A percentile compares a stretch with the other conserved stretches of the same genome.
Evolutionary conservation across 441 rosid genomes (phyloP).

Genomic region (Gossypium schwendimanii): DNA sequence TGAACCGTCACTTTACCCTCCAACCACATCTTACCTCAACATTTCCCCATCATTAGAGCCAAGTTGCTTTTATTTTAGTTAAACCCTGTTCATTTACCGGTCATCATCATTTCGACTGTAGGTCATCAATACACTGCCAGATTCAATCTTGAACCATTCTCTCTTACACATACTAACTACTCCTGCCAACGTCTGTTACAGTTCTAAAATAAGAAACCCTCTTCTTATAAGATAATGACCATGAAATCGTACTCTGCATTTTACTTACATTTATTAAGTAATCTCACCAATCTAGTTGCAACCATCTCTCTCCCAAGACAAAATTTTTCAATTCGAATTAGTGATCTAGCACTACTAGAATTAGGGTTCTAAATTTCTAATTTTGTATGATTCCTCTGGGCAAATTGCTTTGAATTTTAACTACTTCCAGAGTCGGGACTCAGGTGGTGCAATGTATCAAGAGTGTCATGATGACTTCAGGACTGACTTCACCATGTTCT

Average conservation of each 20-base stretch:
- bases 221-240: background rate
- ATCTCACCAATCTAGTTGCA: background rate
- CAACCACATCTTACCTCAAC: no score
- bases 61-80: background rate
- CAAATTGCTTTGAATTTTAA: no score
- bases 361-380: no score
- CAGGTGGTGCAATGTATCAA: background rate
- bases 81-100: background rate
- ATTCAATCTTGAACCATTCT: background rate
- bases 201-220: background rate
- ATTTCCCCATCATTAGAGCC: background rate
- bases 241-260: background rate
- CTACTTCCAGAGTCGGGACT: no score
- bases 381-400: no score
- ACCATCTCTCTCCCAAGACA: no score
- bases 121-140: background rate
- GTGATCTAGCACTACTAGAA: no score
- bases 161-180: background rate
- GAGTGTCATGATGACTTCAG: background rate
- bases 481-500: background rate
- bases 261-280: background rate
- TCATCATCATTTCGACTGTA: background rate
- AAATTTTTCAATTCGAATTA: no score
- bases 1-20: no score
- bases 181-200: background rate